Evolutionary conservation across 1,284 basidiomycete genomes (phyloP).

Genomic region (Cryptococcus sp.): DNA sequence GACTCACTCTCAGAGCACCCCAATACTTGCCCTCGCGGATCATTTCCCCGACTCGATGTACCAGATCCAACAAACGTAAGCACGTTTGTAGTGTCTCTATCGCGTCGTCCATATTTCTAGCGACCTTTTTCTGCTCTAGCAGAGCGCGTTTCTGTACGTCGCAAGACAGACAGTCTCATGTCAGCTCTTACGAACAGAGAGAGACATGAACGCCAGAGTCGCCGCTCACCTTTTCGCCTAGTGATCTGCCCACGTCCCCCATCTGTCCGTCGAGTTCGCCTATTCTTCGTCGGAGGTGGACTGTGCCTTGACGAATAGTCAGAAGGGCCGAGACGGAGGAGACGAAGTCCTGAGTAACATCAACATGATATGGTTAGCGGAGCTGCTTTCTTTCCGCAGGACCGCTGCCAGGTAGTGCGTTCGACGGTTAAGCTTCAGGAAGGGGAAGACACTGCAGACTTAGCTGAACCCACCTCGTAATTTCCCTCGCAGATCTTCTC

Average conservation of each 20-base stretch:
- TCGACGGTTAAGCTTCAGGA: no score
- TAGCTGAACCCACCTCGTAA: constrained; percentile 64
- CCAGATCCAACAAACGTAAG: constrained; percentile 86
- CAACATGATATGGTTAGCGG: neutral
- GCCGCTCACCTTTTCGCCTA: constrained; percentile 71
- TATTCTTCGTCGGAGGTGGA: constrained; percentile 58
- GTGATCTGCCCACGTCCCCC: constrained; percentile 68
- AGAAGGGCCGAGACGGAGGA: constrained; percentile 92
- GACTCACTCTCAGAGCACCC: constrained; percentile 87
- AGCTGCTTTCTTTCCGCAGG: neutral
- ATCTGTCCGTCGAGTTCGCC: constrained; percentile 62
- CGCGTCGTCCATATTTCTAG: constrained; percentile 89
- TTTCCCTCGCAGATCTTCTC: constrained; percentile 93
- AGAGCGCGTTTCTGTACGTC: constrained; percentile 68
- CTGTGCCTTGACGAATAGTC: constrained; percentile 76
- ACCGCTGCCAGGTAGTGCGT: no score
- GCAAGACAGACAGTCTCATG: no score
- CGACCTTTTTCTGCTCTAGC: constrained; percentile 87
- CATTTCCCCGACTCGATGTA: constrained; percentile 91
- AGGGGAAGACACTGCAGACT: neutral
- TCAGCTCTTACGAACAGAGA: neutral
- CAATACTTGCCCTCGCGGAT: constrained; percentile 91
- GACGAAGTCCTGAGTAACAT: constrained; percentile 74
- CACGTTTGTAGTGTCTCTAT: constrained; percentile 93
- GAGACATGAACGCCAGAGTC: neutral